These are phyloP conservation scores for Oldenlandia corymbosa DNA, from an alignment of 257 asterid genomes.

Conservation along the genomic window DNA sequence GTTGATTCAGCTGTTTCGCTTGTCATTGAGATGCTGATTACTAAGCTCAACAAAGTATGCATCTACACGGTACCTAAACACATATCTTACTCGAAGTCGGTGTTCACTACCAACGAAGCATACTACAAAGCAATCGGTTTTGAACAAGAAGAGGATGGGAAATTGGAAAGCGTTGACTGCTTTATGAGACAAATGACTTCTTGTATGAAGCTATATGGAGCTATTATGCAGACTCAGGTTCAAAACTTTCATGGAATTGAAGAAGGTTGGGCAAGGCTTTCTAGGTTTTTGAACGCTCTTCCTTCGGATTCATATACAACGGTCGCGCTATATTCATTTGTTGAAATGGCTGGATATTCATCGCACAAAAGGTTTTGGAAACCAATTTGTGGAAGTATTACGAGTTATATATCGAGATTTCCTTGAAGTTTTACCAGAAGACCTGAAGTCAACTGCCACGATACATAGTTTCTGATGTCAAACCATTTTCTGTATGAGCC, in stretches of 20 bases:
- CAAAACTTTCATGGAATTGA: conserved; percentile 61
- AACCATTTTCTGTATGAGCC: conserved; percentile 57
- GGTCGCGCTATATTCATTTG: conserved; percentile 62
- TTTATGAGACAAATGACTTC: conserved; percentile 45
- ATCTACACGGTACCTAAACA: conserved; percentile 86
- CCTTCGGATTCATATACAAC: conserved; percentile 81
- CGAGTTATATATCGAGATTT: conserved; percentile 43
- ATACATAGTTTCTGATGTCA: conserved; percentile 55
- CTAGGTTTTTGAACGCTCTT: conserved; percentile 71
- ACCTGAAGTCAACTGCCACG: conserved; percentile 33
- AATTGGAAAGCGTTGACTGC: conserved; percentile 49
- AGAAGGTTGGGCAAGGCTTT: conserved; percentile 95
- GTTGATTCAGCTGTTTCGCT: conserved; percentile 65
- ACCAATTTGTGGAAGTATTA: conserved; percentile 62
- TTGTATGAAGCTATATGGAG: conserved; percentile 81
- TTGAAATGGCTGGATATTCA: conserved; percentile 73
- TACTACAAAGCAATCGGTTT: conserved; percentile 67
- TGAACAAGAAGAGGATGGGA: conserved; percentile 49
- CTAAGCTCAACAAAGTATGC: conserved; percentile 74
- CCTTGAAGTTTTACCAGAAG: conserved; percentile 36
- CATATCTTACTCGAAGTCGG: conserved; percentile 55
- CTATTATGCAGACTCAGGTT: conserved; percentile 75
- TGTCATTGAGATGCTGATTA: conserved; percentile 74
- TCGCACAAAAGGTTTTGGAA: conserved; percentile 45
- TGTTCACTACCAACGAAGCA: conserved; percentile 47